Conservation (phyloP, 768 basidiomycete species). For the Tulasnella sp. region DNA sequence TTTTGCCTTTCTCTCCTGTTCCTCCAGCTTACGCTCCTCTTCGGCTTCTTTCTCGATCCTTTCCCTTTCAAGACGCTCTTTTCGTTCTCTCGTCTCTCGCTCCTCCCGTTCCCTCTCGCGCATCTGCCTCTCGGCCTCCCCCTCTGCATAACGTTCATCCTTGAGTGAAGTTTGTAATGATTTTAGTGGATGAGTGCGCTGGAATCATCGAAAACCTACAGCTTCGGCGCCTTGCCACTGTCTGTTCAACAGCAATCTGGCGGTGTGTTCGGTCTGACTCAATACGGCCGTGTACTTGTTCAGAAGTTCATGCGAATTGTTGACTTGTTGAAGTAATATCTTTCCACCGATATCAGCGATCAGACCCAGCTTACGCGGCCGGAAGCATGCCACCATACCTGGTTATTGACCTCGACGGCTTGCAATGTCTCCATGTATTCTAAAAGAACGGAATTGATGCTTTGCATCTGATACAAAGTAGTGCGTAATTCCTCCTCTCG, state of each 20-base stretch:
- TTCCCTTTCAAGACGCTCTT: conserved; percentile 14
- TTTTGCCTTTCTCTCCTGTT: conserved; percentile 13
- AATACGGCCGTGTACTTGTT: conserved; percentile 19
- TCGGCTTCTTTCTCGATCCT: conserved; percentile 12
- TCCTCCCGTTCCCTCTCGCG: conserved; percentile 7
- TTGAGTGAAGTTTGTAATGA: background rate
- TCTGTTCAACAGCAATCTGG: conserved; percentile 17
- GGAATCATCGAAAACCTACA: conserved; percentile 1
- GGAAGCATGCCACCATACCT: background rate
- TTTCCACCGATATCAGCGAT: background rate
- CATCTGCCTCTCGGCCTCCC: conserved; percentile 3
- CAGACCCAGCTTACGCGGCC: background rate
- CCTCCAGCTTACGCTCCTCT: conserved; percentile 12
- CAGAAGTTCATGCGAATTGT: conserved; percentile 18
- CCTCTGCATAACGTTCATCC: conserved; percentile 14
- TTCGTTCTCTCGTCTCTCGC: conserved; percentile 15
- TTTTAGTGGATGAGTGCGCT: background rate
- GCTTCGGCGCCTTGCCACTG: conserved; percentile 21
- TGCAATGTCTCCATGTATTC: conserved; percentile 17
- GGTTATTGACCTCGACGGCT: conserved; percentile 15
- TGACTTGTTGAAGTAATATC: conserved; percentile 18
- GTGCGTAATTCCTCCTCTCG: conserved; percentile 16
- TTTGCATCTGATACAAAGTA: conserved; percentile 16
- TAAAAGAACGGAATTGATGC: conserved; percentile 15
- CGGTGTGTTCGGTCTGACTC: conserved; percentile 20